phyloP scores from a whole-genome alignment of 805 yeast genomes.

The Danielia reshetovae region DNA sequence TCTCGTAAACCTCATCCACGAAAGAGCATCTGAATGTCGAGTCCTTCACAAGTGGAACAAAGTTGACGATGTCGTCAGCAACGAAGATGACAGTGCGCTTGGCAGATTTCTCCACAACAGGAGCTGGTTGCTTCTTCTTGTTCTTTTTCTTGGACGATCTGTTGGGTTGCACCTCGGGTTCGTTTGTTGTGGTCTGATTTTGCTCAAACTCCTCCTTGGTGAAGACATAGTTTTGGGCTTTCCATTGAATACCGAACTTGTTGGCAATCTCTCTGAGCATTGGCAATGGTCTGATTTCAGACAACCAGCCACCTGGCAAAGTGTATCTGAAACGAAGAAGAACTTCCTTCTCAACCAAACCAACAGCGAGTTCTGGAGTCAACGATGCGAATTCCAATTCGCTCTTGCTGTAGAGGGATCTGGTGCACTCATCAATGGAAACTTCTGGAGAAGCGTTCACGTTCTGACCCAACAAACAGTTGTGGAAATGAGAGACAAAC shows the following conservation, averaged over 20 bases:
- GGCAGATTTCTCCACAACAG: constrained; percentile 3
- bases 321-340: constrained; percentile 58
- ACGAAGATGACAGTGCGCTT: constrained; percentile 43
- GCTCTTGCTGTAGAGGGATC: constrained; percentile 38
- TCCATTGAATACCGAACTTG: constrained; percentile 87
- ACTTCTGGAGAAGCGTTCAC: constrained; percentile 40
- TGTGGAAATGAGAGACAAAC: constrained; percentile 67
- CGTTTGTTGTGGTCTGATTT: constrained; percentile 18
- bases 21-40: constrained; percentile 61
- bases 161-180: constrained; percentile 15
- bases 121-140: constrained; percentile 13
- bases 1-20: constrained; percentile 72
- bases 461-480: constrained; percentile 56
- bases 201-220: constrained; percentile 38
- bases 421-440: constrained; percentile 38
- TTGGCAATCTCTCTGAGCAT: constrained; percentile 67
- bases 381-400: constrained; percentile 42
- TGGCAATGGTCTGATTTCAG: constrained; percentile 35
- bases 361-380: constrained; percentile 43
- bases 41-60: constrained; percentile 75
- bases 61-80: constrained; percentile 58
- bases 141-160: constrained; percentile 29
- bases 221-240: constrained; percentile 46
- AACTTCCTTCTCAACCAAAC: constrained; percentile 50
- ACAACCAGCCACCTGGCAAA: constrained; percentile 49